Percentiles rank a stretch among this genome's conserved stretches.
Conservation (phyloP, 805 yeast genomes). For the Phaffomyces opuntiae region DNA sequence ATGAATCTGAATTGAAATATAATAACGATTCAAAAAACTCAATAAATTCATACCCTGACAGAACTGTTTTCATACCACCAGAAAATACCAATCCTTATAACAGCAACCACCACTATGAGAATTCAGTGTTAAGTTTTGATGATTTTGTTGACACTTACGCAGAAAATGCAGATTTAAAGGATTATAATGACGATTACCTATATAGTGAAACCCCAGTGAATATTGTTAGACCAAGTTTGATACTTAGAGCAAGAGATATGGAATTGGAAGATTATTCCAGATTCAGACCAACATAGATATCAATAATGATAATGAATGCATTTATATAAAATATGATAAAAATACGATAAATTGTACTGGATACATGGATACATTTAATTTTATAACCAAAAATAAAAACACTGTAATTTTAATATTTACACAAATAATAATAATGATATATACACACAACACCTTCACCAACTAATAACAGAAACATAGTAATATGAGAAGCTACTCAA, state of each 20-base stretch:
- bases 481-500: too few relatives aligned
- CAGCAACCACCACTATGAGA: too few relatives aligned
- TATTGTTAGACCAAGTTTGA: conserved; percentile 14
- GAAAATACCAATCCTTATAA: too few relatives aligned
- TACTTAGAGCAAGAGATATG: conserved; percentile 18
- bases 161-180: neutral
- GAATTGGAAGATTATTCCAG: conserved; percentile 19
- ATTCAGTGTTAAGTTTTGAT: neutral
- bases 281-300: neutral
- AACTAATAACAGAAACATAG: neutral
- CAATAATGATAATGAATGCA: too few relatives aligned
- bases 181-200: neutral
- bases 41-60: neutral
- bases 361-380: too few relatives aligned
- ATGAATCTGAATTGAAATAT: neutral
- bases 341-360: too few relatives aligned
- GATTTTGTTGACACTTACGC: neutral
- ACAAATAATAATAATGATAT: too few relatives aligned
- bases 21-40: neutral
- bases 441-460: neutral
- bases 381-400: too few relatives aligned
- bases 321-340: too few relatives aligned
- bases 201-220: neutral
- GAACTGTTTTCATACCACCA: neutral
- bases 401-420: too few relatives aligned